A percentile compares a stretch with the other conserved stretches of the same genome.
These are phyloP conservation scores for Fusarium sp. DNA, from an alignment of 2,329 filamentous ascomycete genomes.

Conservation along the genomic window DNA sequence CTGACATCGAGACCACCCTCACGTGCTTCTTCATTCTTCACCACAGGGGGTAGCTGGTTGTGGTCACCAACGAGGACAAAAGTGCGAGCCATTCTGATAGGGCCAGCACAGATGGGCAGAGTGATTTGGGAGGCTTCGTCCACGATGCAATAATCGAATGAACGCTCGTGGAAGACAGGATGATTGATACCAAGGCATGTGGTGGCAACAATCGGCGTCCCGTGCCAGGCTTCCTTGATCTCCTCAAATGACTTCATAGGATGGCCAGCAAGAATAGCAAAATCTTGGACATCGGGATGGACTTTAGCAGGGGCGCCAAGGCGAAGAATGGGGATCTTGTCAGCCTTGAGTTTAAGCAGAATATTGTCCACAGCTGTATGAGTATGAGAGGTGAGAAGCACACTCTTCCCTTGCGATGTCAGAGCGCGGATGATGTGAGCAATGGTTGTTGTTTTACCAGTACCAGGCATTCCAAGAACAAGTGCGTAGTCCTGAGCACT, in stretches of 20 bases:
- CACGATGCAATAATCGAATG: constrained; percentile 98
- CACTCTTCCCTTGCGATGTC: constrained; percentile 89
- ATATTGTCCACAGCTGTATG: constrained; percentile 99
- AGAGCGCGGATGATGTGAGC: constrained; percentile 95
- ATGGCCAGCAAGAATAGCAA: constrained; percentile 82
- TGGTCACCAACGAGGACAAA: constrained; percentile 98
- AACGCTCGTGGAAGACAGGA: constrained; percentile 85
- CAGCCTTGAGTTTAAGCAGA: constrained; percentile 86
- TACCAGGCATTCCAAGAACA: constrained; percentile 98
- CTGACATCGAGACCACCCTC: constrained; percentile 91
- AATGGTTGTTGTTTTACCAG: constrained; percentile 98
- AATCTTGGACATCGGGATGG: constrained; percentile 87
- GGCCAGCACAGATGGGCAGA: constrained; percentile 91
- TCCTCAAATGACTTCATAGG: constrained; percentile 84
- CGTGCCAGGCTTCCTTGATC: constrained; percentile 85
- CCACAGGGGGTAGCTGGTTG: constrained; percentile 93
- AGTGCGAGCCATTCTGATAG: constrained; percentile 90
- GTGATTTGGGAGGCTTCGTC: constrained; percentile 99
- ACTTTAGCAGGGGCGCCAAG: constrained; percentile 88
- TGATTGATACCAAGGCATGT: constrained; percentile 95
- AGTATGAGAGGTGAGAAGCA: constrained; percentile 94
- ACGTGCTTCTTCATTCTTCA: constrained; percentile 90
- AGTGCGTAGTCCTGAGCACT: constrained; percentile 94
- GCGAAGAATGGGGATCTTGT: constrained; percentile 84
- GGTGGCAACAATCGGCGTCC: constrained; percentile 90